These are phyloP conservation scores for Vaccinium macrocarpon DNA, from an alignment of 148 eudicot genomes.

Conservation along the genomic window DNA sequence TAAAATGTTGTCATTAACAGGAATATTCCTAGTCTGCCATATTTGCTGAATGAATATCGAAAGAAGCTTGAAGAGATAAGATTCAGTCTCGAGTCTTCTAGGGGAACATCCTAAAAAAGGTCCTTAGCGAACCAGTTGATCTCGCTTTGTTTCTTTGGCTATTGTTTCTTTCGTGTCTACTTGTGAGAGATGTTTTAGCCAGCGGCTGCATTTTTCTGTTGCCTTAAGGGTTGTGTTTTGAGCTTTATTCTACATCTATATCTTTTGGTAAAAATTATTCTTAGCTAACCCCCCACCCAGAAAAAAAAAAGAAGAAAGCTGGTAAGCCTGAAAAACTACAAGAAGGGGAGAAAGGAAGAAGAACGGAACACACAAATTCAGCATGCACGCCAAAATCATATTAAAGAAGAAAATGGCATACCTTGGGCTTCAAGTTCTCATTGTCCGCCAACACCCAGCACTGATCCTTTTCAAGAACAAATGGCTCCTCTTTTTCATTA, in stretches of 20 bases:
- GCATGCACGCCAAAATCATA: neutral
- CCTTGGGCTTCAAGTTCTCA: conserved; percentile 75
- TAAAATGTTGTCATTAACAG: neutral
- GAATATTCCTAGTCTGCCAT: neutral
- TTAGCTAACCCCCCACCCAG: neutral
- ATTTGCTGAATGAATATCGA: neutral
- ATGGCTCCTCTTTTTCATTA: conserved; percentile 91
- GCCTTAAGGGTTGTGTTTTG: neutral
- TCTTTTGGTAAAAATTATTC: neutral
- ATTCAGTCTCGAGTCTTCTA: neutral
- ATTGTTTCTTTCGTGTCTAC: neutral
- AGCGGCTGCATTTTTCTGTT: neutral
- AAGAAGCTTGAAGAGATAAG: neutral
- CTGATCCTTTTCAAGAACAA: conserved; percentile 72
- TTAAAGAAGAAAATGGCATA: conserved; percentile 21
- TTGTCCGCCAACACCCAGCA: conserved; percentile 95
- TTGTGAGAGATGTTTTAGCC: neutral
- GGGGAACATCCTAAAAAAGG: neutral
- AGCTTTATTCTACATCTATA: neutral
- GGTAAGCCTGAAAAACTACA: neutral
- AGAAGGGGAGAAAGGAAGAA: neutral
- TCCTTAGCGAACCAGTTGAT: neutral
- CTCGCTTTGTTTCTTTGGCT: neutral
- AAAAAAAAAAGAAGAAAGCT: neutral
- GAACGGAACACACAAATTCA: neutral